Evolutionary conservation across 176 grass and related monocot genomes (phyloP), one percentile per base, ranked within the genome.

Genomic region (Thinopyrum elongatum): DNA sequence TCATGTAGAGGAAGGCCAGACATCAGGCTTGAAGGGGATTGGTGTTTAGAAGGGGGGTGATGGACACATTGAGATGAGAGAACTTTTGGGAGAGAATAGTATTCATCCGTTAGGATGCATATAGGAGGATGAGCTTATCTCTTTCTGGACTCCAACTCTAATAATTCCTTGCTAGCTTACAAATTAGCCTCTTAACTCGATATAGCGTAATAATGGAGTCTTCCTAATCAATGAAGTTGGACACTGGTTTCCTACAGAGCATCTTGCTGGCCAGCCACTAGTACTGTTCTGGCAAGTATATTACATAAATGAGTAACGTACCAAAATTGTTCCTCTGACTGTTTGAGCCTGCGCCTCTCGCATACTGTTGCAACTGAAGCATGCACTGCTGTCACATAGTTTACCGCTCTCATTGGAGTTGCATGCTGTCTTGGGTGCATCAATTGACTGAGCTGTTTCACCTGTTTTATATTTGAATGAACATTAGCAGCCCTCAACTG

Each of bases 401-500:
- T 84, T 74, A 36, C 86, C 91, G 2, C 68, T 88, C 65, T 93
- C 89, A 15, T 88, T 58, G 2, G 82, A 92, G 53, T 90, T 85
- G 82, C 94, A 97, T 41, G 85, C 85, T 61, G 82, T 87, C 74
- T 88, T 86, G 47, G 94, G 94, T 81, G 89, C 85, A 38, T 97
- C 94, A 78, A 76, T 97, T 38, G 94, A 97, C 79, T 93, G 89
- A 70, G 94, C 94, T 23, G 91, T 97, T 86, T 97, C 94, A 70
- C 94, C 94, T 95, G 65, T 83, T 86, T 75, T 13, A 83, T 16
- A 74, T 88, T 70, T 70, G 12, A 44, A 72, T 41, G 10, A 83
- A 57, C 34, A 21, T 79, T 29, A 87, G 22, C 8, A 66, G 74
- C 10, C 10, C 55, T 15, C 2, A 1, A 82, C 3, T 1, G 44